These are phyloP conservation scores for Helotiales sp. DNA, from an alignment of 2,329 filamentous ascomycete genomes.

Conservation along the genomic window DNA sequence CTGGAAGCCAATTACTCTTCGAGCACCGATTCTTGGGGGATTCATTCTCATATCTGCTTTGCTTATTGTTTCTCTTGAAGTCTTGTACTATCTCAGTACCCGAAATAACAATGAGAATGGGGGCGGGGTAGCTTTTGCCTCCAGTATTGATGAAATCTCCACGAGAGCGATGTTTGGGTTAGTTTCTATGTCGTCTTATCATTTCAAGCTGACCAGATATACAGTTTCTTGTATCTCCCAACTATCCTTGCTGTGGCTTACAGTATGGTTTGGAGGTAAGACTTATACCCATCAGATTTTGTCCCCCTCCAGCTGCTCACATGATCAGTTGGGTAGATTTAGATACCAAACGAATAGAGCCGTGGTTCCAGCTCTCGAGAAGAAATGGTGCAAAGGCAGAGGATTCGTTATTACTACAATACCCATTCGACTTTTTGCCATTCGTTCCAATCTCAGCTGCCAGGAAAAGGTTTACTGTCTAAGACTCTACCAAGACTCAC, in stretches of 20 bases:
- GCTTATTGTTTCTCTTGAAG: constrained; percentile 46
- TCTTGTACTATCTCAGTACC: constrained; percentile 37
- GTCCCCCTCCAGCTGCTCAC: background rate
- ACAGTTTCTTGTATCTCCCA: constrained; percentile 52
- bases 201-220: constrained; percentile 9
- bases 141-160: constrained; percentile 38
- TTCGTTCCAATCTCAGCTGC: constrained; percentile 44
- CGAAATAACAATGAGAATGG: constrained; percentile 22
- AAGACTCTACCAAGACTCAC: too few relatives aligned
- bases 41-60: constrained; percentile 40
- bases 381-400: constrained; percentile 41
- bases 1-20: constrained; percentile 42
- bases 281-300: background rate
- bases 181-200: constrained; percentile 30
- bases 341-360: constrained; percentile 58
- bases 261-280: constrained; percentile 50
- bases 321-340: constrained; percentile 54
- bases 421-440: constrained; percentile 51
- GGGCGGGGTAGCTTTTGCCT: constrained; percentile 41
- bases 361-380: constrained; percentile 58
- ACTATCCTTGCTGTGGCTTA: constrained; percentile 55
- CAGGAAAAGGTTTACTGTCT: constrained; percentile 25
- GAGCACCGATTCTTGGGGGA: constrained; percentile 38
- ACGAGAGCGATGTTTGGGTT: constrained; percentile 34
- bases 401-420: constrained; percentile 52